Evolutionary conservation across 495 filamentous ascomycete species (phyloP), one percentile per base, ranked within the genome.

Genomic region (Staphylotrichum tortipilum): DNA sequence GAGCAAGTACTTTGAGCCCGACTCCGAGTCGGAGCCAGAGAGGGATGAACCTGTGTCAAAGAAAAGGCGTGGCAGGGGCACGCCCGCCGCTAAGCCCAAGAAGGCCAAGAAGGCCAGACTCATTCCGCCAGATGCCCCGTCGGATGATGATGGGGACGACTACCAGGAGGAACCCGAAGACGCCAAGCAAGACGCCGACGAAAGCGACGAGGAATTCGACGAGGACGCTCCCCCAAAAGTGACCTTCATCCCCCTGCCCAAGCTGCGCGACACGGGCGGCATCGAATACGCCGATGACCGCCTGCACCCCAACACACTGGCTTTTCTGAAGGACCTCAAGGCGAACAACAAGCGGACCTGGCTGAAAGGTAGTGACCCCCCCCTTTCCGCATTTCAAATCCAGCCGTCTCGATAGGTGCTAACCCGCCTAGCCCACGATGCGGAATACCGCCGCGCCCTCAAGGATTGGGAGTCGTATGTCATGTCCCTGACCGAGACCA

Each of bases 381-480:
- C 21, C 19, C 7, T 30, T n/a, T n/a, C 17, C 17, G 30, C 1
- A 15, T 35, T 1, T 17, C 28, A 9, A 12, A 15, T 15, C 44
- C 34, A 17, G 9, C 26, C 10, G n/a, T n/a, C n/a, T n/a, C n/a
- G n/a, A n/a, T n/a, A n/a, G n/a, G n/a, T n/a, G n/a, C n/a, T n/a
- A n/a, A n/a, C n/a, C n/a, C n/a, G n/a, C 12, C 23, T 59, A 88
- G 84, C 78, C 54, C 75, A 89, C 66, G 85, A 94, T 66, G 68
- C 72, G 39, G 85, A 89, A 55, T 94, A 82, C 65, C 80, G 88
- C 50, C 72, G 79, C 50, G 76, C 86, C 4, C 77, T 88, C 50
- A 81, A 83, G 46, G 87, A 95, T 56, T 94, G 84, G 71, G 79
- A 86, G 31, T 76, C 76, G 15, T 95, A 86, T 53, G 77, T 88